These are phyloP conservation scores for Lepraria neglecta DNA, from an alignment of 495 filamentous ascomycete species.

Conservation along the genomic window DNA sequence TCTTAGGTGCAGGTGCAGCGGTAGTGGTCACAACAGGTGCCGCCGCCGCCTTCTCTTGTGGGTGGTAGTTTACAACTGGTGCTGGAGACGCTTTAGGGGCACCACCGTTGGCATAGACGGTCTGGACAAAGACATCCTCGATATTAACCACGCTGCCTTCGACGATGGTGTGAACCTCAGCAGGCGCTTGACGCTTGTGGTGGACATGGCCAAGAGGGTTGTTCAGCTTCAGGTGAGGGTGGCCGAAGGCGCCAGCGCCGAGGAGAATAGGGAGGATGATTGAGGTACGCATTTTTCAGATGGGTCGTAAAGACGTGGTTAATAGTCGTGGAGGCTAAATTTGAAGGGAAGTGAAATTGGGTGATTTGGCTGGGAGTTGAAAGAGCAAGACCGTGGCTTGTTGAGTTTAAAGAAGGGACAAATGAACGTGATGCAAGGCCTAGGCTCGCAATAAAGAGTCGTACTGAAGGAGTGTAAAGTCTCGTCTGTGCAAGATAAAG, in stretches of 20 bases:
- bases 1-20: constrained; percentile 2
- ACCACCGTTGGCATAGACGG: constrained; percentile 5
- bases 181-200: constrained; percentile 19
- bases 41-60: background rate
- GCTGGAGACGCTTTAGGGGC: background rate
- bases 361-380: background rate
- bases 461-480: constrained; percentile 6
- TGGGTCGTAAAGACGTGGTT: constrained; percentile 3
- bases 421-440: constrained; percentile 21
- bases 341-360: background rate
- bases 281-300: constrained; percentile 22
- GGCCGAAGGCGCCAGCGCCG: constrained; percentile 23
- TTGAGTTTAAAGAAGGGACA: constrained; percentile 13
- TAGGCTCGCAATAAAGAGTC: constrained; percentile 8
- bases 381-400: constrained; percentile 15
- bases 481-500: constrained; percentile 16
- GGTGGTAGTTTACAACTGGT: background rate
- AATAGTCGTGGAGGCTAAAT: background rate
- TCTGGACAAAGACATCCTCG: constrained; percentile 15
- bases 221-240: constrained; percentile 19
- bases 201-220: constrained; percentile 21
- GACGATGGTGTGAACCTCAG: constrained; percentile 9
- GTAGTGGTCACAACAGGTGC: constrained; percentile 9
- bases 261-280: constrained; percentile 21
- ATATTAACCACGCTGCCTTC: constrained; percentile 11